Base-by-base conservation (phyloP, 2,329 filamentous ascomycete species). In the Plenodomus biglobosus region DNA sequence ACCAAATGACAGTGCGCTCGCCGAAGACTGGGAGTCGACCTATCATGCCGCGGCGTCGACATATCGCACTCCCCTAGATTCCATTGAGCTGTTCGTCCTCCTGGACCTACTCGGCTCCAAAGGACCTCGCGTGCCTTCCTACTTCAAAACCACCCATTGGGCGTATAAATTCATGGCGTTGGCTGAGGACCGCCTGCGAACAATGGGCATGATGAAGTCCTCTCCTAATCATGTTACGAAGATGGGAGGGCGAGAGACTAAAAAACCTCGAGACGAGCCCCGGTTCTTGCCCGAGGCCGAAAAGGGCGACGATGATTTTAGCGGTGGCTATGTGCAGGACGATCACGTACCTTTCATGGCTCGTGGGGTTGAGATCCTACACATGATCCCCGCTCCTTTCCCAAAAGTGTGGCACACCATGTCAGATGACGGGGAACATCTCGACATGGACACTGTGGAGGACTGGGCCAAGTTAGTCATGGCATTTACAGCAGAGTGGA, bases 81-180 rank as follows among this genome's bases (percentile, higher is more conserved):
- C 90, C 17, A 96, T 99, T 66, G 86, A 86, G 50, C 80, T 97
- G 11, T 96, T 97, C 67, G 80, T 97, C 3, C 82, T 97, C 18
- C 82, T 99, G 34, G 94, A 97, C 69, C 80, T 97, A 2, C 81
- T 99, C 0, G 94, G 94, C 11, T 76, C 84, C 0, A 74, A 81
- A 13, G 73, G 83, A 34, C 90, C 92, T 0, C 75, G 65, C 0
- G 80, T 99, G 0, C 90, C 90, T 1, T 95, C 90, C 1, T 96
- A 92, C 74, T 97, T 95, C 71, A 81, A 85, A 53, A 88, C 86
- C 0, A 96, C 92, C 1, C 92, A 97, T 66, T 96, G 94, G 92
- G 92, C 92, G 2, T 97, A 97, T 70, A 80, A 85, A 61, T 80
- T 82, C 52, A 84, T 97, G 79, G 88, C 89, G 1, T 73, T 76